phyloP scores from a whole-genome alignment of 202 grass and related monocot genomes.

The Hordeum pubiflorum region DNA sequence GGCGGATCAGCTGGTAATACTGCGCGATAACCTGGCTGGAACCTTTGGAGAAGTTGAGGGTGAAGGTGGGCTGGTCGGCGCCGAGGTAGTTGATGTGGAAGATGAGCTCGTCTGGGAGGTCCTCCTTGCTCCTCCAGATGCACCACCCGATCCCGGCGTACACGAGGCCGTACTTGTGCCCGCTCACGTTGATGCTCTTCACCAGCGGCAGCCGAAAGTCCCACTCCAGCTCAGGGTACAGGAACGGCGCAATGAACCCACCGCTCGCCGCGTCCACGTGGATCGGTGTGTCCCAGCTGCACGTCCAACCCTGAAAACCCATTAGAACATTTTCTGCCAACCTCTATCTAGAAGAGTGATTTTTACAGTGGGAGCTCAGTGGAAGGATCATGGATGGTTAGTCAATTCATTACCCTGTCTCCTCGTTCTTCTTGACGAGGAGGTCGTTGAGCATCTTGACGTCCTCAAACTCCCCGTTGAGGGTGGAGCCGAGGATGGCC shows the following conservation, averaged over 20 bases:
- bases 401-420: slow-evolving; percentile 59
- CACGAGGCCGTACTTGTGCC: slow-evolving; percentile 88
- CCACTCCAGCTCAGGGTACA: slow-evolving; percentile 89
- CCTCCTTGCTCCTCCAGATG: slow-evolving; percentile 86
- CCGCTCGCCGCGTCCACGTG: slow-evolving; percentile 89
- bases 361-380: background rate
- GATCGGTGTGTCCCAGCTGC: slow-evolving; percentile 92
- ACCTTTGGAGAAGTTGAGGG: slow-evolving; percentile 97
- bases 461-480: slow-evolving; percentile 94
- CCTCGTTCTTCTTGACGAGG: slow-evolving; percentile 58
- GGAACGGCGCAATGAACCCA: slow-evolving; percentile 92
- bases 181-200: slow-evolving; percentile 93
- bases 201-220: slow-evolving; percentile 89
- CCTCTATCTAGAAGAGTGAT: no score
- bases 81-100: slow-evolving; percentile 99
- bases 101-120: slow-evolving; percentile 92
- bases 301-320: background rate
- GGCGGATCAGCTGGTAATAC: slow-evolving; percentile 90
- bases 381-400: background rate
- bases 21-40: slow-evolving; percentile 97
- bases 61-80: slow-evolving; percentile 95
- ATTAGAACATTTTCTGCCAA: background rate
- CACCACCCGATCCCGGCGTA: slow-evolving; percentile 88
- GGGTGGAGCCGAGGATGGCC: slow-evolving; percentile 86
- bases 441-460: slow-evolving; percentile 80